These are phyloP conservation scores for Stephanodiscus triporus DNA, from an alignment of 108 stramenopile species.

Conservation along the genomic window DNA sequence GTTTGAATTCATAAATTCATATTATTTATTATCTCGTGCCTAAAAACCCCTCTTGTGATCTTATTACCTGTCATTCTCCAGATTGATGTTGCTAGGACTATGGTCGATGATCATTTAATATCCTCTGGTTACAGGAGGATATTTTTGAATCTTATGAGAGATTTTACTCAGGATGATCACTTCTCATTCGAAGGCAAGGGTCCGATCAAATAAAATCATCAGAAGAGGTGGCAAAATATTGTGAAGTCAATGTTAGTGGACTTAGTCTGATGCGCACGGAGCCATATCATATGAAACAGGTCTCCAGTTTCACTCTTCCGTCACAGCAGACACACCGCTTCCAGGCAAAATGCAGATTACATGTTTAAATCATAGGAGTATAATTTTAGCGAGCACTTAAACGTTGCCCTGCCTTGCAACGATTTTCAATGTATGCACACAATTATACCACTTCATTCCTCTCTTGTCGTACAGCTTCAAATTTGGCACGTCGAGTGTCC, in stretches of 20 bases:
- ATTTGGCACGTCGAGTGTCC: conserved; percentile 76
- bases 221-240: background rate
- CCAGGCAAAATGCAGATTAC: too few relatives aligned
- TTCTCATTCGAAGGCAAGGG: conserved; percentile 54
- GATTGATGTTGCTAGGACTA: conserved; percentile 75
- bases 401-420: conserved; percentile 54
- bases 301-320: too few relatives aligned
- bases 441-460: conserved; percentile 74
- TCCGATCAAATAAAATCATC: background rate
- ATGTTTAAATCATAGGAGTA: too few relatives aligned
- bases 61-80: background rate
- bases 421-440: conserved; percentile 67
- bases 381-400: too few relatives aligned
- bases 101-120: conserved; percentile 82
- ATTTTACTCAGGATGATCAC: conserved; percentile 58
- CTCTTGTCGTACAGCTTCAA: conserved; percentile 75
- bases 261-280: too few relatives aligned
- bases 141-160: conserved; percentile 72
- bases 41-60: background rate
- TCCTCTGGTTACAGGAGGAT: conserved; percentile 66
- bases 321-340: too few relatives aligned
- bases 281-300: too few relatives aligned
- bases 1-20: background rate
- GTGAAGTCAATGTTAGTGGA: too few relatives aligned
- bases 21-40: background rate